These are phyloP conservation scores for Saturnispora zaruensis DNA, from an alignment of 805 yeast species.

Conservation along the genomic window DNA sequence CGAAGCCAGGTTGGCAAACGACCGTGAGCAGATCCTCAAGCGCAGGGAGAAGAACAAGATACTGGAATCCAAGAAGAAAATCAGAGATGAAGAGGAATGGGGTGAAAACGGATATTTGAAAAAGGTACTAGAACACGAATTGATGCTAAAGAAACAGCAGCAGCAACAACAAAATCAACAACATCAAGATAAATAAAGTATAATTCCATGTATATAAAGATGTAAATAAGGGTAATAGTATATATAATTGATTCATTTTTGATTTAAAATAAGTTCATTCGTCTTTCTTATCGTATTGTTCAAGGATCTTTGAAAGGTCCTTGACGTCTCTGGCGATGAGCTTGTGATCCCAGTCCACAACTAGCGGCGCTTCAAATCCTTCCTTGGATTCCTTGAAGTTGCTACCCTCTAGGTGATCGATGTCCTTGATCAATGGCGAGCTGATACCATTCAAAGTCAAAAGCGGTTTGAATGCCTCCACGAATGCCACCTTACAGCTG, in stretches of 20 bases:
- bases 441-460: conserved; percentile 12
- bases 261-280: neutral
- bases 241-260: neutral
- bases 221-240: neutral
- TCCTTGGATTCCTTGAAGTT: conserved; percentile 8
- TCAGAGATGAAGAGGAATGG: conserved; percentile 65
- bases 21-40: conserved; percentile 44
- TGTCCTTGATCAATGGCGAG: conserved; percentile 15
- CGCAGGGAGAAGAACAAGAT: conserved; percentile 49
- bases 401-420: conserved; percentile 1
- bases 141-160: conserved; percentile 21
- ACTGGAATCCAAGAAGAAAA: conserved; percentile 48
- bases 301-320: conserved; percentile 36
- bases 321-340: conserved; percentile 42
- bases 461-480: conserved; percentile 23
- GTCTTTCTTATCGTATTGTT: conserved; percentile 25
- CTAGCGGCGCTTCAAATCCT: conserved; percentile 36
- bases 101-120: conserved; percentile 68
- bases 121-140: conserved; percentile 51
- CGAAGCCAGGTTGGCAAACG: conserved; percentile 57
- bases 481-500: conserved; percentile 22
- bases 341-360: conserved; percentile 58
- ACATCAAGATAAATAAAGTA: neutral
- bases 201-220: neutral
- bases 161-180: neutral